Percentiles rank a stretch among this genome's conserved stretches.
Evolutionary conservation across 192 early-diverging fungal genomes (phyloP).

Genomic region (Entomortierella beljakovae): DNA sequence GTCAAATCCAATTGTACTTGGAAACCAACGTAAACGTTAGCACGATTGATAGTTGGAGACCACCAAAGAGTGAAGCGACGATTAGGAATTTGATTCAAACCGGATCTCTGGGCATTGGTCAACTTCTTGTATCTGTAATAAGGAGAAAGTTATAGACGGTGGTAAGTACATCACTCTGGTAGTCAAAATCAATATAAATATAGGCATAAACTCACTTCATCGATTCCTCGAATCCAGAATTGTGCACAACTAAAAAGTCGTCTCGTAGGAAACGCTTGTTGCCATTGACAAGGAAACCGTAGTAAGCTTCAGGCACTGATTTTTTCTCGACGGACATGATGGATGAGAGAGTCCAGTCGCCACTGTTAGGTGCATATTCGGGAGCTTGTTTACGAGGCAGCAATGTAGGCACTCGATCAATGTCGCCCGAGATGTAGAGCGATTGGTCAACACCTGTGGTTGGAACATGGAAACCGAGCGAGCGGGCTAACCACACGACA

Average conservation of each 20-base stretch:
- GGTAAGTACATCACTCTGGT: no score
- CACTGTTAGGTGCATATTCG: no score
- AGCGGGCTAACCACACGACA: no score
- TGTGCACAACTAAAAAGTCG: conserved; percentile 28
- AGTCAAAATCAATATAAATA: no score
- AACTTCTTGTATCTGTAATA: conserved; percentile 81
- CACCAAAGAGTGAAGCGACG: conserved; percentile 99
- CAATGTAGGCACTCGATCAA: no score
- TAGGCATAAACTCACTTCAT: conserved; percentile 72
- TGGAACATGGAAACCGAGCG: no score
- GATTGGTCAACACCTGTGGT: no score
- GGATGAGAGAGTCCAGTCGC: conserved; percentile 14
- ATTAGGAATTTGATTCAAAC: conserved; percentile 99
- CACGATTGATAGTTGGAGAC: conserved; percentile 98
- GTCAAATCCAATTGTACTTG: conserved; percentile 99
- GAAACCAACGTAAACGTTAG: conserved; percentile 99
- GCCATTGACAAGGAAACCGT: conserved; percentile 63
- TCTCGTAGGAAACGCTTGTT: conserved; percentile 66
- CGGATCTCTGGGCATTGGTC: conserved; percentile 97
- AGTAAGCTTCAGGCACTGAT: conserved; percentile 43
- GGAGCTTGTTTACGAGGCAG: no score
- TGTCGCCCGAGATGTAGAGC: no score
- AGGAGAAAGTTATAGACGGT: no score
- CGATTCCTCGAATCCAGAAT: conserved; percentile 77
- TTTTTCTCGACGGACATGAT: conserved; percentile 20